Conservation (phyloP, 345 rosid species). For the Garcia nutans region DNA sequence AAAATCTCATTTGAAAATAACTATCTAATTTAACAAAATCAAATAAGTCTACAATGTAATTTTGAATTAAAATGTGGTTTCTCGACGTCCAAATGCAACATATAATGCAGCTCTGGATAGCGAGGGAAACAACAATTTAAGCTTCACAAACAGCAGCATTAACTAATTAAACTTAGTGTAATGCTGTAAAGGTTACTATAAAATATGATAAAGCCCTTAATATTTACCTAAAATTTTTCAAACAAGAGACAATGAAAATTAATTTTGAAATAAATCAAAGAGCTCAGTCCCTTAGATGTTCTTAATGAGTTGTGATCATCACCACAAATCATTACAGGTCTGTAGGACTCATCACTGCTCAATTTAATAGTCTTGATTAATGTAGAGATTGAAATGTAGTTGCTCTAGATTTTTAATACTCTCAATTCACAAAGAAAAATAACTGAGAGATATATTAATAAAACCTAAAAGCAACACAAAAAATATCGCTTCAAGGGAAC, state of each 20-base stretch:
- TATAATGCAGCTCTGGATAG: neutral
- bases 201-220: neutral
- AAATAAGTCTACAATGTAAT: no score
- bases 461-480: constrained; percentile 45
- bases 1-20: no score
- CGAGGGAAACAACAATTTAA: neutral
- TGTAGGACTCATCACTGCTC: constrained; percentile 51
- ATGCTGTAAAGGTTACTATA: neutral
- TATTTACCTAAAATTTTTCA: neutral
- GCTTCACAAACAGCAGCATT: neutral
- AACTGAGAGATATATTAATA: constrained; percentile 4
- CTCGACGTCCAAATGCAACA: neutral
- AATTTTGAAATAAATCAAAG: neutral
- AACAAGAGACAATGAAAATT: neutral
- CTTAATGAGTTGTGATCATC: constrained; percentile 65
- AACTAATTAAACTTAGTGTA: neutral
- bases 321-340: constrained; percentile 95
- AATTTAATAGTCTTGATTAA: no score
- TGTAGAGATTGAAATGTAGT: constrained; percentile 34
- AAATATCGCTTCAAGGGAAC: constrained; percentile 83
- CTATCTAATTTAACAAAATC: no score
- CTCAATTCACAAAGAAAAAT: constrained; percentile 16
- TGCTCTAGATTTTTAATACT: constrained; percentile 24
- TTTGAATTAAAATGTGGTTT: neutral
- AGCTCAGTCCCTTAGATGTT: constrained; percentile 99